phyloP scores from a whole-genome alignment of 768 basidiomycete genomes.

The Brasilioporus rufonigricans region DNA sequence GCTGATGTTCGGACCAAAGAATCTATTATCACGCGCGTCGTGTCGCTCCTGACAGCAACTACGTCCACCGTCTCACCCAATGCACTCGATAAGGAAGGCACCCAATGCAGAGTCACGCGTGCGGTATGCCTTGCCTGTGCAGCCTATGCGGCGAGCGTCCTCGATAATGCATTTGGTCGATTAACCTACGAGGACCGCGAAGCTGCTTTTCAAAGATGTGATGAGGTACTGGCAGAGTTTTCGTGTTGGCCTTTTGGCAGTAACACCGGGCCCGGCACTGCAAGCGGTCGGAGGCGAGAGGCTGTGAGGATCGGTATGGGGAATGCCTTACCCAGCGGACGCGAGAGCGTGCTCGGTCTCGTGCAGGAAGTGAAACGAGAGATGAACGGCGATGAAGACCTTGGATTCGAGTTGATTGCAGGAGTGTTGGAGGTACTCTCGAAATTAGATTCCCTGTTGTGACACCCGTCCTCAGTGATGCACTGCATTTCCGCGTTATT shows the following conservation, averaged over 20 bases:
- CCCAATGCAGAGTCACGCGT: conserved; percentile 75
- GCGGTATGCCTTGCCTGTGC: conserved; percentile 87
- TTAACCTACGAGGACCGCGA: conserved; percentile 92
- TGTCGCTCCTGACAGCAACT: conserved; percentile 75
- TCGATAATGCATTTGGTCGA: conserved; percentile 90
- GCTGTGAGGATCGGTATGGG: conserved; percentile 55
- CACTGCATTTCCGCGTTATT: background rate
- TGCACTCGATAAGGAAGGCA: conserved; percentile 74
- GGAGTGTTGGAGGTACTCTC: conserved; percentile 92
- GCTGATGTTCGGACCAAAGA: conserved; percentile 92
- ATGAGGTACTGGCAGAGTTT: conserved; percentile 93
- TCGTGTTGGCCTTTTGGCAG: conserved; percentile 83
- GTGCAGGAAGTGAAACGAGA: conserved; percentile 74
- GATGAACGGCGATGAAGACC: conserved; percentile 70
- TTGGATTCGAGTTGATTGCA: conserved; percentile 86
- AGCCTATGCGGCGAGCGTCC: conserved; percentile 91
- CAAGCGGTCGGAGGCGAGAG: conserved; percentile 41
- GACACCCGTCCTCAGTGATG: conserved; percentile 2
- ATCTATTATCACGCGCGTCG: conserved; percentile 70
- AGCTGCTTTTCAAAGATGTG: conserved; percentile 88
- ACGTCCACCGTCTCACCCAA: conserved; percentile 75
- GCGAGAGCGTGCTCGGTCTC: conserved; percentile 72
- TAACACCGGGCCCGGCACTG: conserved; percentile 31
- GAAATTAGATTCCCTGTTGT: conserved; percentile 73
- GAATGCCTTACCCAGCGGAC: conserved; percentile 46